Evolutionary conservation across 768 basidiomycete genomes (phyloP).

Genomic region (Tricholoma saponaceum): DNA sequence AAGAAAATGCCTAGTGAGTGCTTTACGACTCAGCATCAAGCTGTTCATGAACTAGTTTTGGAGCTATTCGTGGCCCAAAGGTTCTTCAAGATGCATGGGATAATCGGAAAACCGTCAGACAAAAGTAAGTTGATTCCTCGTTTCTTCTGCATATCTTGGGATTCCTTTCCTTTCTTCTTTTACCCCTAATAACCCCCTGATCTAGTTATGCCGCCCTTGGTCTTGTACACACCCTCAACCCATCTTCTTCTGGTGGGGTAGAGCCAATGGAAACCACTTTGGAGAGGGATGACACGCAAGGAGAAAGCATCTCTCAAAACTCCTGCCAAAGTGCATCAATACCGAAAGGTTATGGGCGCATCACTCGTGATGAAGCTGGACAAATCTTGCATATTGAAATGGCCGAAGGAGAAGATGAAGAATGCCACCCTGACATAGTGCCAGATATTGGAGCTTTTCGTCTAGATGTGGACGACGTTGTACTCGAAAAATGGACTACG

Average conservation of each 20-base stretch:
- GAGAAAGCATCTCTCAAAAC: conserved; percentile 13
- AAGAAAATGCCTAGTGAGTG: conserved; percentile 74
- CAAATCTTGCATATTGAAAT: conserved; percentile 71
- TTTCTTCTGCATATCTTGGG: not conserved
- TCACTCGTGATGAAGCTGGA: conserved; percentile 76
- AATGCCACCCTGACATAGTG: conserved; percentile 12
- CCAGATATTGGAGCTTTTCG: conserved; percentile 41
- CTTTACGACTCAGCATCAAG: not conserved
- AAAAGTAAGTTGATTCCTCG: conserved; percentile 65
- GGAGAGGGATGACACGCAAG: conserved; percentile 7
- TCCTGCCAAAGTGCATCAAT: conserved; percentile 22
- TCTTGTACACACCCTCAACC: conserved; percentile 65
- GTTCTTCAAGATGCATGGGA: conserved; percentile 86
- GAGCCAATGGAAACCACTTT: conserved; percentile 36
- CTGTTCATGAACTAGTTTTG: not conserved
- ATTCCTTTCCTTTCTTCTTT: not conserved
- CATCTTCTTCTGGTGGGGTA: conserved; percentile 62
- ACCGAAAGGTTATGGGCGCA: conserved; percentile 72
- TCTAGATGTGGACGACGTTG: conserved; percentile 27
- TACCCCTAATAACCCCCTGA: not conserved
- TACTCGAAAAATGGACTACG: conserved; percentile 37
- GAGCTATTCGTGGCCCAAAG: conserved; percentile 80
- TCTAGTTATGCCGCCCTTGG: conserved; percentile 74
- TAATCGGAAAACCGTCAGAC: conserved; percentile 77
- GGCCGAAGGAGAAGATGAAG: conserved; percentile 48